phyloP scores from a whole-genome alignment of 139 green algal genomes.

The Nannochloris sp. region DNA sequence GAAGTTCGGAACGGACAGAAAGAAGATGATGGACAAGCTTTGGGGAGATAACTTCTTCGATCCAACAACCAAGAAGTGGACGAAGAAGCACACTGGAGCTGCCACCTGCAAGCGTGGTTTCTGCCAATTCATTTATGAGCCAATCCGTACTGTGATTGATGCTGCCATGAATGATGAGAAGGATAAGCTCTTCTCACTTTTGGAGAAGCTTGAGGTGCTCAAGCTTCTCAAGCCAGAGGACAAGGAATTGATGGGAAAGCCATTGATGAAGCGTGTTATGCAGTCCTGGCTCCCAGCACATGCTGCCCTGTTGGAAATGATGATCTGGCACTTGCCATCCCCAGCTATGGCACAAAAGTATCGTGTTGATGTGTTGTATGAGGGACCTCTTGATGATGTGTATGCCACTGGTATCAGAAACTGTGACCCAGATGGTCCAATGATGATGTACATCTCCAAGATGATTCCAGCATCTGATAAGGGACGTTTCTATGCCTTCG shows the following conservation, averaged over 20 bases:
- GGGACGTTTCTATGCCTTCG: slow-evolving; percentile 98
- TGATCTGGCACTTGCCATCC: slow-evolving; percentile 84
- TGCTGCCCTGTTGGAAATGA: slow-evolving; percentile 97
- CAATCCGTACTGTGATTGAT: slow-evolving; percentile 91
- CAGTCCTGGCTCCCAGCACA: slow-evolving; percentile 89
- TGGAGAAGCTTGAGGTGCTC: slow-evolving; percentile 78
- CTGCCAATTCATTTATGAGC: slow-evolving; percentile 97
- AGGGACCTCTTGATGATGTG: slow-evolving; percentile 91
- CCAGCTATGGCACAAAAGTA: slow-evolving; percentile 88
- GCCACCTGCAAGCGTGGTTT: slow-evolving; percentile 91
- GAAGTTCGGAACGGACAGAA: slow-evolving; percentile 89
- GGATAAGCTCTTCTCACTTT: slow-evolving; percentile 91
- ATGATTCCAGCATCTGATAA: slow-evolving; percentile 98
- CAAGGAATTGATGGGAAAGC: slow-evolving; percentile 92
- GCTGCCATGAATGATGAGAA: slow-evolving; percentile 93
- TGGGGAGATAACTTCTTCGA: slow-evolving; percentile 99
- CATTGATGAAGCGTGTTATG: slow-evolving; percentile 83
- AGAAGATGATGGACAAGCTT: slow-evolving; percentile 91
- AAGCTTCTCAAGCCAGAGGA: slow-evolving; percentile 80
- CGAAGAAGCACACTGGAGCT: slow-evolving; percentile 81
- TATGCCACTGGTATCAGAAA: slow-evolving; percentile 91
- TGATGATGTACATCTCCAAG: slow-evolving; percentile 99
- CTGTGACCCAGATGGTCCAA: slow-evolving; percentile 88
- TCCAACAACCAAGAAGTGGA: slow-evolving; percentile 95
- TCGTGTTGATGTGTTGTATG: slow-evolving; percentile 94